Evolutionary conservation across 2,329 filamentous ascomycete genomes (phyloP).

Genomic region (Colletotrichum musae): DNA sequence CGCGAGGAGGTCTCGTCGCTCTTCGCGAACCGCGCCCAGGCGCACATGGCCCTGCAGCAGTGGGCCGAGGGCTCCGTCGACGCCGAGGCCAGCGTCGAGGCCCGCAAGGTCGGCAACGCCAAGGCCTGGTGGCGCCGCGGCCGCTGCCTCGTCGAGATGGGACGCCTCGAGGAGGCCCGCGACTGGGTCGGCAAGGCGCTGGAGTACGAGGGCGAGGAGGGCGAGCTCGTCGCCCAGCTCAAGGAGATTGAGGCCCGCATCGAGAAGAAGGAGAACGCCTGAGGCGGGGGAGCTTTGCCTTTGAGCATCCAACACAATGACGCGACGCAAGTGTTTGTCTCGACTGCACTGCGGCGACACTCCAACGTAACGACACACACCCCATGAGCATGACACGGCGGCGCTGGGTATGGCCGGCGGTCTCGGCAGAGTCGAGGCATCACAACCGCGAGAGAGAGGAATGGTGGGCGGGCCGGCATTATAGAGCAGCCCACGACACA

Average conservation of each 20-base stretch:
- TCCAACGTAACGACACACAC: not conserved
- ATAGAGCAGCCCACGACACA: not conserved
- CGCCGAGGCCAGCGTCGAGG: slow-evolving; percentile 89
- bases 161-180: slow-evolving; percentile 83
- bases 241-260: slow-evolving; percentile 71
- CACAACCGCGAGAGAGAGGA: not conserved
- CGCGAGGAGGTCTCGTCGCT: slow-evolving; percentile 86
- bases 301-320: no score
- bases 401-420: not conserved
- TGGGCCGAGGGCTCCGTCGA: slow-evolving; percentile 93
- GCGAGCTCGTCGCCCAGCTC: slow-evolving; percentile 73
- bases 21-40: slow-evolving; percentile 91
- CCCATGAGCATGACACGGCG: not conserved
- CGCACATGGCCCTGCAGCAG: slow-evolving; percentile 83
- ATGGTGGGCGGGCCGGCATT: not conserved
- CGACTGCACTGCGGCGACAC: not conserved
- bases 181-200: slow-evolving; percentile 83
- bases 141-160: slow-evolving; percentile 92
- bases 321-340: no score
- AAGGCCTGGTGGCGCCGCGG: slow-evolving; percentile 96
- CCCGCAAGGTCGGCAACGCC: slow-evolving; percentile 87
- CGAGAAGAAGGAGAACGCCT: slow-evolving; percentile 53
- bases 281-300: not conserved
- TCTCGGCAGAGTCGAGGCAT: not conserved
- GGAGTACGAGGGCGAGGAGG: slow-evolving; percentile 84